Base-by-base conservation (phyloP, 2,329 filamentous ascomycete genomes). In the Colletotrichum aenigma region DNA sequence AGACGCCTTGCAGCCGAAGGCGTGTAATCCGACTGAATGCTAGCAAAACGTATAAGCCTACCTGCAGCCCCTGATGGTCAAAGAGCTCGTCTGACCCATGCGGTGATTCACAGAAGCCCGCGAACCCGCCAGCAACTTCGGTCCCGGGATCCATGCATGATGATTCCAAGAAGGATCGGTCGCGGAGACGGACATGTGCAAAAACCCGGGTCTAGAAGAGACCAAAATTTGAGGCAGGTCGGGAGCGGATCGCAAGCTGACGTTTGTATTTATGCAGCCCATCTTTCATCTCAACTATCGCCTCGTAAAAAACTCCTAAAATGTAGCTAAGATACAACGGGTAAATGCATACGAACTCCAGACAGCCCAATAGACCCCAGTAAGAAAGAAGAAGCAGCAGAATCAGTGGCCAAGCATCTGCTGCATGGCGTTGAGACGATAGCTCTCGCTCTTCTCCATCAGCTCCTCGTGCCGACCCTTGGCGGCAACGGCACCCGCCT, bases 391-490 rank as follows among this genome's bases (percentile, higher is more conserved):
- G 13, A 13, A 56, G 24, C 12, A 26, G 21, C 32, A 26, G 7
- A n/a, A 28, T 62, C 36, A 81, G 13, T 77, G 77, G 61, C 78
- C 79, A 32, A 87, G 78, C 85, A 87, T 89, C 81, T 91, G 89
- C 76, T 89, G 88, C 77, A 88, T 80, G 28, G 88, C 88, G 80
- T 90, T 90, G 10, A 87, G 84, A 26, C 88, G 84, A 78, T 91
- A 91, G 30, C 84, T 86, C 76, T 90, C 89, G 67, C 88, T 89
- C 73, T 85, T 80, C 84, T 87, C 86, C 76, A 91, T 83, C 69
- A 92, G 81, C 78, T 92, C 90, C 72, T 88, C 86, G 79, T 91
- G 90, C 28, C 85, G 85, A 4, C 90, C 90, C 70, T 82, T 83
- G 75, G 91, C 89, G 15, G 90, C 86, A 60, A 90, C 84, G 69